Evolutionary conservation across 768 basidiomycete genomes (phyloP).

Genomic region (Suillus clintonianus): DNA sequence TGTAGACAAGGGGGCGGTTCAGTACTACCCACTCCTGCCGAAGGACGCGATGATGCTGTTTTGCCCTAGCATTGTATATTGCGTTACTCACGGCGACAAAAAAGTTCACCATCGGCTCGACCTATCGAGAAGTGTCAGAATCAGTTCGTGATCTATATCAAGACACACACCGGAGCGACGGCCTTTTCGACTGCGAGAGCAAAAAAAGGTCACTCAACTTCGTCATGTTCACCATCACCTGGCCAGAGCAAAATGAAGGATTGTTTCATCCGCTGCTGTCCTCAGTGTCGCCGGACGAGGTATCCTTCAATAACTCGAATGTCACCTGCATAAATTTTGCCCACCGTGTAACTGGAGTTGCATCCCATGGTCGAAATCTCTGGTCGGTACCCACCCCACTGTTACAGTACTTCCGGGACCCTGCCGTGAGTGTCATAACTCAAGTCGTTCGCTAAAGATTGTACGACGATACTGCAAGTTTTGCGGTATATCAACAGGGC

Average conservation of each 20-base stretch:
- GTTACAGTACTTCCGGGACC: not conserved
- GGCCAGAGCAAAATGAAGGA: not conserved
- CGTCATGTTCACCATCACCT: constrained; percentile 13
- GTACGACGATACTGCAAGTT: constrained; percentile 13
- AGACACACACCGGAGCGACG: constrained; percentile 10
- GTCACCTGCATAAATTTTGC: constrained; percentile 17
- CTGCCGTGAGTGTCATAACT: not conserved
- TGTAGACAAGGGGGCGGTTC: not conserved
- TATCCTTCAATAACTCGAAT: constrained; percentile 15
- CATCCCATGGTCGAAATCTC: not conserved
- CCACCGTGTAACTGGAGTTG: constrained; percentile 18
- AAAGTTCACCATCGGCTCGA: constrained; percentile 11
- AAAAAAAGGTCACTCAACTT: constrained; percentile 11
- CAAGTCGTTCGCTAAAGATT: not conserved
- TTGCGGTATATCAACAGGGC: constrained; percentile 22
- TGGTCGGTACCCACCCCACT: not conserved
- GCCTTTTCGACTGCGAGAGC: constrained; percentile 11
- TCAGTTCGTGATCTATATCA: not conserved
- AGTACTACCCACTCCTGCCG: not conserved
- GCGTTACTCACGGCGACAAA: not conserved
- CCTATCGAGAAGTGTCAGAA: constrained; percentile 2
- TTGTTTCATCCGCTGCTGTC: not conserved
- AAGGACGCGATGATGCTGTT: not conserved
- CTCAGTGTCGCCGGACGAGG: constrained; percentile 11
- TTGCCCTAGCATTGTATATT: not conserved